Percentiles rank a stretch among this genome's conserved stretches.
phyloP scores from a whole-genome alignment of 129 eudicot species.

The Flaveria trinervia region DNA sequence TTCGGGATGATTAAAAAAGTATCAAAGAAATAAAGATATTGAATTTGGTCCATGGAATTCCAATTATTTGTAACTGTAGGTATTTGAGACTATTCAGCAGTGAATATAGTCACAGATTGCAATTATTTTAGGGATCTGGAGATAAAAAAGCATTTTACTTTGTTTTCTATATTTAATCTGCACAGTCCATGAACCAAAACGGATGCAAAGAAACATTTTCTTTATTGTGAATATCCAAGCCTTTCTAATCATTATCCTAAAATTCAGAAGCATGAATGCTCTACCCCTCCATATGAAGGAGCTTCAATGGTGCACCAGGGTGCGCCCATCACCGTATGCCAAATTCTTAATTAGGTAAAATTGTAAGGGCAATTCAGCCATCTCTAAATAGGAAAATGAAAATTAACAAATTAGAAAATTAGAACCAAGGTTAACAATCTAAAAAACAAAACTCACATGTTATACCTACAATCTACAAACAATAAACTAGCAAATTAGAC shows the following conservation, averaged over 20 bases:
- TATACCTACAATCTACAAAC: neutral
- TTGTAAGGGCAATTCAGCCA: neutral
- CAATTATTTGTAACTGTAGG: neutral
- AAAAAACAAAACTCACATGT: neutral
- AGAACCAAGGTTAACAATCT: neutral
- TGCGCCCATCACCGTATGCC: neutral
- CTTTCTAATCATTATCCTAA: neutral
- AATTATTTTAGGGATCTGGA: neutral
- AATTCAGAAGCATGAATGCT: neutral
- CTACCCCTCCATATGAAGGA: neutral
- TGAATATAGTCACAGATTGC: conserved; percentile 11
- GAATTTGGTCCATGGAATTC: neutral
- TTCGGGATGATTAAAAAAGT: neutral
- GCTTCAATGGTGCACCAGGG: neutral
- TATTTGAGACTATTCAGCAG: neutral
- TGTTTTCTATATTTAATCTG: conserved; percentile 3
- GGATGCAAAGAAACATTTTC: neutral
- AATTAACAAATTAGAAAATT: neutral
- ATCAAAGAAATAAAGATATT: neutral
- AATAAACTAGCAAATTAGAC: neutral
- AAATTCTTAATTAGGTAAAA: neutral
- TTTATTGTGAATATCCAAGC: neutral
- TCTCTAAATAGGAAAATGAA: neutral
- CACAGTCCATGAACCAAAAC: neutral
- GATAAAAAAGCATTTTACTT: neutral